Base-by-base conservation (phyloP, 2,329 filamentous ascomycete species). In the Fusarium abutilonis region DNA sequence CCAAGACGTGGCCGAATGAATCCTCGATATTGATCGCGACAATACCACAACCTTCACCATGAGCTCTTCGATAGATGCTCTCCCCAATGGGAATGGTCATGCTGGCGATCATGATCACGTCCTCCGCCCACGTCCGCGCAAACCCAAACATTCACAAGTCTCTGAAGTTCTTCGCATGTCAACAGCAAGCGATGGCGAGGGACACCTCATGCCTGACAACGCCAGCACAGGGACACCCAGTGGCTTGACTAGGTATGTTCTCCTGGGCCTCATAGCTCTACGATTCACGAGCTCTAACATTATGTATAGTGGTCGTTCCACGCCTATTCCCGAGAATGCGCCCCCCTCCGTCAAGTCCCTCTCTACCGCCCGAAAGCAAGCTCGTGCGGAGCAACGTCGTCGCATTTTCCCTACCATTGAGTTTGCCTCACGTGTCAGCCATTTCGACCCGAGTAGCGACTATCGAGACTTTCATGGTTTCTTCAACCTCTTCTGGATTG, bases 401-500 rank as follows among this genome's bases (percentile, higher is more conserved):
- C 89, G 93, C 67, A 82, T 97, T 67, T 99, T 98, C 75, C 94
- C 96, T 19, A 95, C 91, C 19, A 93, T 96, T 73, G 91, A 97
- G 71, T 99, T 94, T 78, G 86, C 91, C 36, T 89, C 90, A 58
- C 90, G 95, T 54, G 89, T 98, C 19, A 98, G 94, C 15, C 94
- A 99, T 78, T 97, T 99, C 74, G 95, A 99, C 73, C 93, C 93
- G 0, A 84, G 86, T 45, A 96, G 91, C 76, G 93, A 97, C 71
- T 93, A 98, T 75, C 88, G 88, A 71, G 93, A 99, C 77, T 99
- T 99, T 75, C 88, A 92, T 70, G 95, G 95, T 73, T 99, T 99
- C 84, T 99, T 97, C 79, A 92, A 95, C 50, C 85, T 99, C 34
- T 99, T 99, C 79, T 99, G 95, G 95, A 94, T 99, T 65, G 92